Evolutionary conservation across 2,329 filamentous ascomycete species (phyloP), one percentile per base, ranked within the genome.

Genomic region (Trichophyton benhamiae): DNA sequence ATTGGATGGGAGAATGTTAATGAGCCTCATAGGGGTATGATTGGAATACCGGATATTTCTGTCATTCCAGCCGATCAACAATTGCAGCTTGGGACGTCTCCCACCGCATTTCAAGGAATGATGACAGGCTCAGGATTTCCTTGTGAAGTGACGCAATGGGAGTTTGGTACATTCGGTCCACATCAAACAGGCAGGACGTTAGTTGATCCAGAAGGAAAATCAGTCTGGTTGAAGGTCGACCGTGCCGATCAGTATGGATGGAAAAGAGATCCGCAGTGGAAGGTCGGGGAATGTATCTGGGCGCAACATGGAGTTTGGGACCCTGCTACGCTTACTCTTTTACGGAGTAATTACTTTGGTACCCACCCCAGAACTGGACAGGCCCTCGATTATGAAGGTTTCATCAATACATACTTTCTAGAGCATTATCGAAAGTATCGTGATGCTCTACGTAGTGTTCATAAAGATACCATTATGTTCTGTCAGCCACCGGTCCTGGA

Each of bases 281-380:
- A 87, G 72, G 77, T 99, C 17, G 94, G 94, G n/a, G 85, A 95
- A 73, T 97, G 94, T 69, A 73, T 99, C 46, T 99, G 94, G 94
- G 92, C 94, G 2, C 92, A 96, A 70, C 91, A 99, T 72, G 92
- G 91, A 0, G 84, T 99, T 4, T 99, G 94, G 94, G 90, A 99
- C 70, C 86, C 88, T 4, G 77, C 79, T 3, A 87, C 82, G 1
- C 91, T 96, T 71, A 83, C 82, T 0, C 76, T 99, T 3, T 74
- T 96, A 62, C 84, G 83, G 66, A 95, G 91, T 68, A 85, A 95
- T 71, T 96, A 97, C 73, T 99, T 99, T 69, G 81, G 84, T 7
- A 88, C 86, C 67, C 84, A 88, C 64, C 91, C 91, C 0, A 79
- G 77, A 15, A 91, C 86, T 1, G 89, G 88, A 1, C 82, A 88